Conservation (phyloP, 2,329 filamentous ascomycete species). For the Xylariaceae sp. region DNA sequence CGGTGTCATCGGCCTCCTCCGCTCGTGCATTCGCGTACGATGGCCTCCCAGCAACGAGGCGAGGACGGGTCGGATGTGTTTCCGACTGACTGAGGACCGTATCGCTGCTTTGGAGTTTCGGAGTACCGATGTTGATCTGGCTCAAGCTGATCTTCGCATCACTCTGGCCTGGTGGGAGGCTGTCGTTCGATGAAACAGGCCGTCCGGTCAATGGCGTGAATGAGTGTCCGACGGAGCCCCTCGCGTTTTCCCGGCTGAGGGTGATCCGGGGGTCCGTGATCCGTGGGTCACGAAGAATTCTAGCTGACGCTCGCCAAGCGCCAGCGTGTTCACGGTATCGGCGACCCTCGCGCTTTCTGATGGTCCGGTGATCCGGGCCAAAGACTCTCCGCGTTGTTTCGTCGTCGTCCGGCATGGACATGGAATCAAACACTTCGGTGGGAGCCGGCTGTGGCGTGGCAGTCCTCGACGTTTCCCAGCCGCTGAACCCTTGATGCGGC, state of each 20-base stretch:
- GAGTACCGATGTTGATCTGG: constrained; percentile 36
- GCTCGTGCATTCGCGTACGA: constrained; percentile 32
- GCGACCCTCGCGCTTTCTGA: constrained; percentile 34
- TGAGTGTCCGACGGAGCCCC: constrained; percentile 30
- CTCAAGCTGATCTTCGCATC: constrained; percentile 40
- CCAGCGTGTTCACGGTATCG: constrained; percentile 41
- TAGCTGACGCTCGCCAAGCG: constrained; percentile 37
- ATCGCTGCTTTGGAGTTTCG: constrained; percentile 22
- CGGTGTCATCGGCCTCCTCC: constrained; percentile 22
- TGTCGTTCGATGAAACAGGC: constrained; percentile 25
- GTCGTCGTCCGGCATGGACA: constrained; percentile 28
- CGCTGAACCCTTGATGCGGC: constrained; percentile 26
- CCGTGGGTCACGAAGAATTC: constrained; percentile 35
- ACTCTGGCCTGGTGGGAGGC: constrained; percentile 30
- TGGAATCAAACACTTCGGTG: constrained; percentile 29
- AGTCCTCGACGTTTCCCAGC: constrained; percentile 26
- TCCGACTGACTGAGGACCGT: constrained; percentile 26
- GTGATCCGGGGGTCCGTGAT: constrained; percentile 40
- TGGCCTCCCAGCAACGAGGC: constrained; percentile 27
- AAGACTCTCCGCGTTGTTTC: constrained; percentile 23
- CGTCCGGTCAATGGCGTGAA: constrained; percentile 16
- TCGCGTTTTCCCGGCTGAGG: constrained; percentile 36
- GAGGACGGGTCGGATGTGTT: constrained; percentile 27
- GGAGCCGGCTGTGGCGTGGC: constrained; percentile 26
- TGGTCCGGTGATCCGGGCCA: constrained; percentile 36